Percentiles rank a stretch among this genome's conserved stretches.
These are phyloP conservation scores for Schwanniomyces vanrijiae DNA, from an alignment of 805 yeast species.

Conservation along the genomic window DNA sequence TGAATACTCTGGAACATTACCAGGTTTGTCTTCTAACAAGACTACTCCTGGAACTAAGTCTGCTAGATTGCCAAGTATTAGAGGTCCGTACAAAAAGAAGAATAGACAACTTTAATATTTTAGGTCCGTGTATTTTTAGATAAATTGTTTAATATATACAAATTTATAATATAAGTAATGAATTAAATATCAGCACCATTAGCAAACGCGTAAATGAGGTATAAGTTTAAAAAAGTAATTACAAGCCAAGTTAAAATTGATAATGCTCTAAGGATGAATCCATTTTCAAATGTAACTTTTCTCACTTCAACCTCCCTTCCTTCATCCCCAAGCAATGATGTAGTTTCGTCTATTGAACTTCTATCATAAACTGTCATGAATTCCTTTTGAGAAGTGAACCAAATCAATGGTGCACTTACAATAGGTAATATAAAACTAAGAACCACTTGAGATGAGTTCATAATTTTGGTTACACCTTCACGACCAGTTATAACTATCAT, in stretches of 20 bases:
- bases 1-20: conserved; percentile 77
- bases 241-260: conserved; percentile 41
- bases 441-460: conserved; percentile 46
- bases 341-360: conserved; percentile 10
- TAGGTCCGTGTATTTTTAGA: conserved; percentile 2
- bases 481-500: conserved; percentile 40
- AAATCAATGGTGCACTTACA: conserved; percentile 46
- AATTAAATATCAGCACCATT: conserved; percentile 39
- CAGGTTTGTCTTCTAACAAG: conserved; percentile 47
- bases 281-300: conserved; percentile 40
- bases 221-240: conserved; percentile 39
- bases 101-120: conserved; percentile 12
- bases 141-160: neutral
- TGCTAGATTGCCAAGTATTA: conserved; percentile 36
- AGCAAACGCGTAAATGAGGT: conserved; percentile 40
- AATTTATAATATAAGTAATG: neutral
- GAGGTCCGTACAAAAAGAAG: conserved; percentile 40
- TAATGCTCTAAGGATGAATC: conserved; percentile 28
- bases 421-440: conserved; percentile 44
- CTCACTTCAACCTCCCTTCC: conserved; percentile 10
- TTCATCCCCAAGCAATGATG: conserved; percentile 11
- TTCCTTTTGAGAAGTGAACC: conserved; percentile 40
- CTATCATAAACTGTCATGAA: conserved; percentile 39
- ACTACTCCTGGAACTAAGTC: conserved; percentile 15
- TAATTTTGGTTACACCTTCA: conserved; percentile 44